Evolutionary conservation across 2,329 filamentous ascomycete species (phyloP).

Genomic region (Tolypocladium amazonense): DNA sequence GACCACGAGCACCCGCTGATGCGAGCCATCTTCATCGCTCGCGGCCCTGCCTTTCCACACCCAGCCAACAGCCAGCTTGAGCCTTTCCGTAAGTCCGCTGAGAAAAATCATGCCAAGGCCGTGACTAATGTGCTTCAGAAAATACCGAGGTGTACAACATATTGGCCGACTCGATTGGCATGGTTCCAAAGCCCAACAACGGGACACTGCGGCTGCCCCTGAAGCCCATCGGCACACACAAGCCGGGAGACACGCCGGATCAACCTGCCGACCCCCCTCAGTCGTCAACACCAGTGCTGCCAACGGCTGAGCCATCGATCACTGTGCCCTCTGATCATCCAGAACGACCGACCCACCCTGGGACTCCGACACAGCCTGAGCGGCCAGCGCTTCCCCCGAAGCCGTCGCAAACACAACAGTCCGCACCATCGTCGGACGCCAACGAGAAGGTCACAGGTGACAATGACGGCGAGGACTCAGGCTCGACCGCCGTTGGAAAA

Average conservation of each 20-base stretch:
- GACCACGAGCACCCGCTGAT: constrained; percentile 92
- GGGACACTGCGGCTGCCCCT: constrained; percentile 71
- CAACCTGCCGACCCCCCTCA: constrained; percentile 43
- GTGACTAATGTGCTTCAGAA: constrained; percentile 39
- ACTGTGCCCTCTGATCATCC: constrained; percentile 6
- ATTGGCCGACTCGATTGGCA: constrained; percentile 73
- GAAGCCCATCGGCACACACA: constrained; percentile 51
- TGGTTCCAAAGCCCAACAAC: constrained; percentile 70
- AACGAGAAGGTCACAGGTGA: constrained; percentile 5
- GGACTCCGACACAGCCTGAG: not conserved
- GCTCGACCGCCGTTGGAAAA: constrained; percentile 17
- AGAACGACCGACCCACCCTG: constrained; percentile 2
- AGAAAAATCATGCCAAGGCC: not conserved
- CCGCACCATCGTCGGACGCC: not conserved
- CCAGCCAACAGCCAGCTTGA: constrained; percentile 68
- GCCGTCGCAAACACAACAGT: constrained; percentile 1
- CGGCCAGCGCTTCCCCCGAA: constrained; percentile 1
- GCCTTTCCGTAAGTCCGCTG: constrained; percentile 62
- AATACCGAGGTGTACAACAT: constrained; percentile 95
- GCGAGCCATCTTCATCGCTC: constrained; percentile 88
- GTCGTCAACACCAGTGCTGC: not conserved
- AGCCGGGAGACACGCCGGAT: constrained; percentile 33
- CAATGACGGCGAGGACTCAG: constrained; percentile 9
- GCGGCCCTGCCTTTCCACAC: constrained; percentile 87
- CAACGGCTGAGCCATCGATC: not conserved